Base-by-base conservation (phyloP, 768 basidiomycete species). In the Phylloporus sp. region DNA sequence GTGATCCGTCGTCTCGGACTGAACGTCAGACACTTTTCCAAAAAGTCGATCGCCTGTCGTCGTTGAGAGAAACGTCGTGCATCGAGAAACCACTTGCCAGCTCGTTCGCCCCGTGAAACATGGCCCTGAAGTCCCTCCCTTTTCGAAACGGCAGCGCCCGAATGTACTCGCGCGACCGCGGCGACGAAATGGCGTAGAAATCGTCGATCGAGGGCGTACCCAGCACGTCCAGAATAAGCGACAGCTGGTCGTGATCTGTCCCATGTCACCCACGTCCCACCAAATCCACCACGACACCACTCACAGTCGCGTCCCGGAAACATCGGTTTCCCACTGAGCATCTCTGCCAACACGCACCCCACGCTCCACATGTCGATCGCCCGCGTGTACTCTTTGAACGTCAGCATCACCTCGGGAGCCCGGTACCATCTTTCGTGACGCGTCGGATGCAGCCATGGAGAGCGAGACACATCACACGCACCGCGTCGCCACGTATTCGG, bases 371-470 rank as follows among this genome's bases (percentile, higher is more conserved):
- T 78, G 54, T 90, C 88, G 65, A 90, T 87, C 1, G 86, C 86
- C 27, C 80, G 79, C 6, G 91, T 93, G 64, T 97, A 97, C 71
- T 94, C 85, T 61, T 94, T 92, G 74, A 96, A 97, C 0, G 91
- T 95, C 28, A 98, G 77, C 95, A 98, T 97, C 51, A 98, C 90
- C 65, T 97, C 95, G 0, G 95, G 95, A 0, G 95, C 95, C 24
- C 95, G 82, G 64, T 97, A 98, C 95, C 95, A 97, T 60, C 91
- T 84, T 40, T 10, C n/a, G 21, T 31, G 35, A 32, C 46, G 38
- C 22, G 42, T 53, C 35, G 50, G 45, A 36, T 21, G 27, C 9
- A 34, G n/a, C n/a, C n/a, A n/a, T n/a, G n/a, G n/a, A n/a, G n/a
- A n/a, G n/a, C n/a, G n/a, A n/a, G n/a, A n/a, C n/a, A n/a, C n/a